A percentile compares a stretch with the other conserved stretches of the same genome.
Conservation (phyloP, 352 stramenopile species). For the Phytophthora pseudosyringae region DNA sequence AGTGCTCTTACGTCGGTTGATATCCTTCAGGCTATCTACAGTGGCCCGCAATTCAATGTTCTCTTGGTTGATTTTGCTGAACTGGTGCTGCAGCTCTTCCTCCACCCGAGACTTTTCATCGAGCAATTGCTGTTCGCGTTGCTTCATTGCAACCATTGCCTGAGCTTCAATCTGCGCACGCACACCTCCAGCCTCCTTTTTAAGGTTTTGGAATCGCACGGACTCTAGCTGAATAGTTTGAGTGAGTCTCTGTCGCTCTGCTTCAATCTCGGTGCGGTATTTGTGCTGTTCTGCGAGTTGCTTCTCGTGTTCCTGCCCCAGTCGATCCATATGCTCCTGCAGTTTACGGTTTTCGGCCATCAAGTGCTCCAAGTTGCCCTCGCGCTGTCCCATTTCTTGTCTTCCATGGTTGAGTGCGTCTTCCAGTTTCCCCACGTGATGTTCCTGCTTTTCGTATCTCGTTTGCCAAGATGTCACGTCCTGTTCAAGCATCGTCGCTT, state of each 20-base stretch:
- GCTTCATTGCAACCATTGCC: conserved; percentile 49
- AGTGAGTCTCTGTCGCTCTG: conserved; percentile 43
- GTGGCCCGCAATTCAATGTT: conserved; percentile 49
- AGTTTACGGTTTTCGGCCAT: conserved; percentile 52
- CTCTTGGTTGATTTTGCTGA: conserved; percentile 46
- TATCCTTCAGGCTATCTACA: conserved; percentile 54
- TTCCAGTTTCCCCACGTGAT: conserved; percentile 39
- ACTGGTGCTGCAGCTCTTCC: conserved; percentile 46
- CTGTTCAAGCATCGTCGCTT: conserved; percentile 44
- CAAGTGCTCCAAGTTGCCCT: conserved; percentile 45
- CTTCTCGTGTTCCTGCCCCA: conserved; percentile 56
- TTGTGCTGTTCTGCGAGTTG: conserved; percentile 54
- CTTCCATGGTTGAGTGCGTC: conserved; percentile 31
- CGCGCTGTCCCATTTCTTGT: conserved; percentile 43
- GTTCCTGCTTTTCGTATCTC: conserved; percentile 47
- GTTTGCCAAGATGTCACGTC: conserved; percentile 43
- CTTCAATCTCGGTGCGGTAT: conserved; percentile 42
- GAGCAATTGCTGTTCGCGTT: conserved; percentile 60
- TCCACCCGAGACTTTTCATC: conserved; percentile 49
- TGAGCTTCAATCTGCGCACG: conserved; percentile 52
- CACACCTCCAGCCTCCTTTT: conserved; percentile 45
- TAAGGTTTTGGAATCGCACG: conserved; percentile 44
- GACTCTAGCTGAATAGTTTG: conserved; percentile 49
- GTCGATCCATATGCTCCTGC: conserved; percentile 50
- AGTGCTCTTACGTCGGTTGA: conserved; percentile 57